Conservation (phyloP, 1,284 basidiomycete genomes). For the Ceratobasidium sp. region DNA sequence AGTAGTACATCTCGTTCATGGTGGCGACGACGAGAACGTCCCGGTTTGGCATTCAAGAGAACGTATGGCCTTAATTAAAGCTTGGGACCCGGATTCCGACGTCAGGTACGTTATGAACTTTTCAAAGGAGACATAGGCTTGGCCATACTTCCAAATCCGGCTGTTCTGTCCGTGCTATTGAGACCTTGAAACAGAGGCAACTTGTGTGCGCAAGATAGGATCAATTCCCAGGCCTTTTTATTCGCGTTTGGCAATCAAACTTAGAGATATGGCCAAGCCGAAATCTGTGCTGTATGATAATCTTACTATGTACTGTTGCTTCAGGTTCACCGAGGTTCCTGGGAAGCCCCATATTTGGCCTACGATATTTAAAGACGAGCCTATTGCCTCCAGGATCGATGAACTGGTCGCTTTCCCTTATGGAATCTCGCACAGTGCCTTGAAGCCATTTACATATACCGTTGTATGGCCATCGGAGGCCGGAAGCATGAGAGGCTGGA, state of each 20-base stretch:
- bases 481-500: constrained; percentile 41
- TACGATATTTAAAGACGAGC: constrained; percentile 34
- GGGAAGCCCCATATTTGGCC: constrained; percentile 41
- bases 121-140: too few species aligned
- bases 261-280: neutral
- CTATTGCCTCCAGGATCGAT: constrained; percentile 21
- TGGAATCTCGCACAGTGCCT: neutral
- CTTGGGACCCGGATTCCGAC: constrained; percentile 32
- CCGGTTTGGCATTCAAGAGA: constrained; percentile 42
- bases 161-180: too few species aligned
- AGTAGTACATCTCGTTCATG: constrained; percentile 41
- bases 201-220: too few species aligned
- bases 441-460: constrained; percentile 38
- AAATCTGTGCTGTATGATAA: too few species aligned
- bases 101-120: constrained; percentile 28
- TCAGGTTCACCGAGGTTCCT: constrained; percentile 41
- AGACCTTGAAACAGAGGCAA: too few species aligned
- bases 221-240: too few species aligned
- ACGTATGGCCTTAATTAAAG: constrained; percentile 38
- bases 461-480: constrained; percentile 42
- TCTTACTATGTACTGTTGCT: too few species aligned
- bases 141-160: too few species aligned
- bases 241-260: too few species aligned
- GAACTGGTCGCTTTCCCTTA: constrained; percentile 12
- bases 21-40: constrained; percentile 41